A percentile compares a stretch with the other conserved stretches of the same genome.
Conservation (phyloP, 805 yeast species). For the Teunomyces lycoperdinae region DNA sequence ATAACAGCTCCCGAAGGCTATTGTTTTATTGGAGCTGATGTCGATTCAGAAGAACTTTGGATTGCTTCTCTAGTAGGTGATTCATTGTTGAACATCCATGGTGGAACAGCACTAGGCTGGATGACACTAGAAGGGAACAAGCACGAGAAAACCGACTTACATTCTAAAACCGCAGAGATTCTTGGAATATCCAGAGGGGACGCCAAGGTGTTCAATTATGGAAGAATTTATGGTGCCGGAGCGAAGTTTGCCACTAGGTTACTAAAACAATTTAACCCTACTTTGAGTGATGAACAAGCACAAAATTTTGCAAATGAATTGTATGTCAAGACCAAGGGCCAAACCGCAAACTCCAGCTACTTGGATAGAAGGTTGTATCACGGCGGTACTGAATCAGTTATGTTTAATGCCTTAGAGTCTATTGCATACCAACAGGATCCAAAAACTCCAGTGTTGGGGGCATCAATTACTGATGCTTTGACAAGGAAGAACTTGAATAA, state of each 20-base stretch:
- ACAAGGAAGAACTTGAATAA: constrained; percentile 60
- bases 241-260: constrained; percentile 83
- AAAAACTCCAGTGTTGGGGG: constrained; percentile 87
- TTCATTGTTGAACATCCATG: constrained; percentile 83
- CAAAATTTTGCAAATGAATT: constrained; percentile 58
- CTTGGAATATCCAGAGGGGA: constrained; percentile 86
- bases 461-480: constrained; percentile 87
- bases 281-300: constrained; percentile 65
- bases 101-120: constrained; percentile 98
- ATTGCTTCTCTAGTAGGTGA: constrained; percentile 95
- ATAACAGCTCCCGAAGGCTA: constrained; percentile 86
- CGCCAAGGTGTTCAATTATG: constrained; percentile 94
- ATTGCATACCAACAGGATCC: constrained; percentile 83
- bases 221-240: constrained; percentile 98
- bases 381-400: constrained; percentile 93
- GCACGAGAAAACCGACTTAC: constrained; percentile 87
- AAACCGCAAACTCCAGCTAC: constrained; percentile 16
- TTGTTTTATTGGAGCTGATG: constrained; percentile 96
- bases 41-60: constrained; percentile 98
- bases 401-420: constrained; percentile 83
- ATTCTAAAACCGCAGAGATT: constrained; percentile 88
- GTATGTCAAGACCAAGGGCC: constrained; percentile 84
- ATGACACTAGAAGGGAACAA: constrained; percentile 98
- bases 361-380: constrained; percentile 48
- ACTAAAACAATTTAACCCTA: constrained; percentile 78